These are phyloP conservation scores for Davidsoniella neocaledoniae DNA, from an alignment of 2,329 filamentous ascomycete species.

Conservation along the genomic window DNA sequence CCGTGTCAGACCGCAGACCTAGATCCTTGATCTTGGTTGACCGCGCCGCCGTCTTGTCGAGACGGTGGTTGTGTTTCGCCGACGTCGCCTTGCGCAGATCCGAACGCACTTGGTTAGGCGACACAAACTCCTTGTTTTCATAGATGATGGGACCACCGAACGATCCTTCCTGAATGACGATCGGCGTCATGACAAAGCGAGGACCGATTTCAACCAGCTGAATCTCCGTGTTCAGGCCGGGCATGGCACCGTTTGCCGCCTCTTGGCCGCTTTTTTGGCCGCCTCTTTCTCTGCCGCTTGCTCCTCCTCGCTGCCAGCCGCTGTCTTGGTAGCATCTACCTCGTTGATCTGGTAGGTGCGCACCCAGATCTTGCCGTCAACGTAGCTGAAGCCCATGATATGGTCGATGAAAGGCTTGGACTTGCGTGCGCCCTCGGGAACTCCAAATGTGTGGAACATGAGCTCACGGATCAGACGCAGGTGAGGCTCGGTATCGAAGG, in stretches of 20 bases:
- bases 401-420: conserved; percentile 94
- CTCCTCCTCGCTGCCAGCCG: conserved; percentile 28
- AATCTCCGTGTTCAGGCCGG: conserved; percentile 51
- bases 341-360: conserved; percentile 88
- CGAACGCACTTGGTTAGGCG: conserved; percentile 80
- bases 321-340: conserved; percentile 36
- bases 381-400: conserved; percentile 80
- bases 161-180: conserved; percentile 84
- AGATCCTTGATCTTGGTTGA: conserved; percentile 59
- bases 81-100: conserved; percentile 66
- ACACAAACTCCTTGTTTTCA: conserved; percentile 95
- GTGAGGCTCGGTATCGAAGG: conserved; percentile 69
- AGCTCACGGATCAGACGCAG: conserved; percentile 76
- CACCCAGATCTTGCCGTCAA: conserved; percentile 91
- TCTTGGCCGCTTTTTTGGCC: conserved; percentile 20
- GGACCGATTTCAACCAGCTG: conserved; percentile 86
- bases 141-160: conserved; percentile 96
- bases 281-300: conserved; percentile 15
- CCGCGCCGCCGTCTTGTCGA: conserved; percentile 56
- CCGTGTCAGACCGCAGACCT: conserved; percentile 51
- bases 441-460: conserved; percentile 77
- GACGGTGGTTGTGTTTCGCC: conserved; percentile 56
- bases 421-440: conserved; percentile 73
- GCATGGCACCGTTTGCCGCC: conserved; percentile 21
- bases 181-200: conserved; percentile 80